Conservation (phyloP, 768 basidiomycete species). For the Tephrocybe sp. region DNA sequence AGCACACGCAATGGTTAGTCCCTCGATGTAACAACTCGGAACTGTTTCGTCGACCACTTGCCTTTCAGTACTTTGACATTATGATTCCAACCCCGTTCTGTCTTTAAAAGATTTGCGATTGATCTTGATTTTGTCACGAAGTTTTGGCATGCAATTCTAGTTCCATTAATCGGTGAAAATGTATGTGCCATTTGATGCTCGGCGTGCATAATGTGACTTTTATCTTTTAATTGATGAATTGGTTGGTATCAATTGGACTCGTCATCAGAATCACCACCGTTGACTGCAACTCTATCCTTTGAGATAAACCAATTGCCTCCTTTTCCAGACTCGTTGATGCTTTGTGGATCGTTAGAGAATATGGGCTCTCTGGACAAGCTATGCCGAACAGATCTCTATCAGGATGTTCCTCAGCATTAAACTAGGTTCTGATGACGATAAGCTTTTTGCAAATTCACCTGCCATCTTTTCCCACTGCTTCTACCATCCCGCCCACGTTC, state of each 20-base stretch:
- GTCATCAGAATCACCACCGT: conserved; percentile 51
- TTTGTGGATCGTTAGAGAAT: conserved; percentile 49
- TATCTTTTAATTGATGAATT: background rate
- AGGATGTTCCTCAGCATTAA: background rate
- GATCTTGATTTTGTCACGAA: no score
- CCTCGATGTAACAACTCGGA: background rate
- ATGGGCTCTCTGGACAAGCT: conserved; percentile 42
- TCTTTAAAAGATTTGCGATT: conserved; percentile 21
- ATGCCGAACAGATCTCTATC: conserved; percentile 38
- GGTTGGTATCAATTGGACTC: conserved; percentile 26
- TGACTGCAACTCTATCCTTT: conserved; percentile 59
- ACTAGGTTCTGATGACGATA: background rate
- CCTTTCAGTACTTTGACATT: conserved; percentile 37
- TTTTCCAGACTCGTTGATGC: conserved; percentile 65
- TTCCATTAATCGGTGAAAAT: no score
- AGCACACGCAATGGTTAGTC: conserved; percentile 42
- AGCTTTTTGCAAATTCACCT: conserved; percentile 36
- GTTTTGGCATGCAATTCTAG: no score
- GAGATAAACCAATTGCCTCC: conserved; percentile 64
- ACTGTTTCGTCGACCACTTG: background rate
- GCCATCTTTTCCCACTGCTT: conserved; percentile 41
- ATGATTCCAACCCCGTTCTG: conserved; percentile 36
- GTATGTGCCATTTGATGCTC: no score
- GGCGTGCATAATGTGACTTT: no score
- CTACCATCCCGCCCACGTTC: conserved; percentile 13